Evolutionary conservation across 306 rosid genomes (phyloP).

Genomic region (Dalbergia cochinchinensis): DNA sequence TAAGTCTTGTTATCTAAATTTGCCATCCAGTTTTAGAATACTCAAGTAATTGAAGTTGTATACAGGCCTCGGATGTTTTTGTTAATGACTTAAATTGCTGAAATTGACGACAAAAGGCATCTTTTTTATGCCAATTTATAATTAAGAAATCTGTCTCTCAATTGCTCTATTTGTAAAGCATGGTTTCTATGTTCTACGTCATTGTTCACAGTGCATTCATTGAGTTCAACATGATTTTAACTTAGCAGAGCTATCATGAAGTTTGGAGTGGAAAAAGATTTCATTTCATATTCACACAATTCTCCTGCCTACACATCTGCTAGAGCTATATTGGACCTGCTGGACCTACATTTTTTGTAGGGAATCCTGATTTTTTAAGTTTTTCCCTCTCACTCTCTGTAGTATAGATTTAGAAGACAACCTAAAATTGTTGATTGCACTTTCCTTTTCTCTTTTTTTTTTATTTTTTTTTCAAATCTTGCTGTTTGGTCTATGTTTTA

Average conservation of each 20-base stretch:
- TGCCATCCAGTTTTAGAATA: constrained; percentile 16
- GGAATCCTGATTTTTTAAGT: background rate
- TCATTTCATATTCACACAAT: no score
- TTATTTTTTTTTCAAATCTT: no score
- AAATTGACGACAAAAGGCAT: constrained; percentile 20
- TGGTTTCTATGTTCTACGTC: background rate
- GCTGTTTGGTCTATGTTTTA: no score
- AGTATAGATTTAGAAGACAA: no score
- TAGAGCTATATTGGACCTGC: background rate
- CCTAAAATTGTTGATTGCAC: no score
- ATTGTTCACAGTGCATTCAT: background rate
- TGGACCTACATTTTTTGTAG: constrained; percentile 24
- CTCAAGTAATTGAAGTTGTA: constrained; percentile 13
- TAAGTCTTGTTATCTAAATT: background rate
- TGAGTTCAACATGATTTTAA: background rate
- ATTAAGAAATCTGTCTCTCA: background rate
- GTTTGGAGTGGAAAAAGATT: background rate
- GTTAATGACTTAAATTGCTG: constrained; percentile 5
- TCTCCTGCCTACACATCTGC: no score
- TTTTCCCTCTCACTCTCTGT: no score
- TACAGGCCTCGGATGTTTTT: constrained; percentile 16
- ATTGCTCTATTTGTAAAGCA: background rate
- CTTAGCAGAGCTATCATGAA: background rate
- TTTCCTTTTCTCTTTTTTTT: no score
- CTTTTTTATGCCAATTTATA: constrained; percentile 6